Evolutionary conservation across 306 rosid species (phyloP), one percentile per base, ranked within the genome.

Genomic region (Herpetospermum pedunculosum): DNA sequence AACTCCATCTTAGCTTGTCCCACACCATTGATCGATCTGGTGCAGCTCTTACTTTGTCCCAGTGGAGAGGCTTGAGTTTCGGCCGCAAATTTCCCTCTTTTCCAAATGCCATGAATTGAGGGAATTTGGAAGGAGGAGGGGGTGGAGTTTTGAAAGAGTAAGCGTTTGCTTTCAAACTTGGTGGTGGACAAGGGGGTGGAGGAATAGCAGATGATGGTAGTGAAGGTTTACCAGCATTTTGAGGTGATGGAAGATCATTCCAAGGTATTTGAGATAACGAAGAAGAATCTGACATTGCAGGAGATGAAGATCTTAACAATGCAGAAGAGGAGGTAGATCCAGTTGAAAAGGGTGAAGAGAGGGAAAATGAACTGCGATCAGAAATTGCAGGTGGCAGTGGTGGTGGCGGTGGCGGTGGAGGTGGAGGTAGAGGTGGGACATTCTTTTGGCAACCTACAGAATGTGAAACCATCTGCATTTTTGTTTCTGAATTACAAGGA

Each of bases 11-110:
- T 18, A 95, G 82, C 79, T 88, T 95, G 80, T 95, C 97, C 99
- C 99, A 95, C 65, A 95, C 97, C 92, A 86, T 95, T 11, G 97
- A 87, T 54, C 84, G 90, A 72, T 95, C 90, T 3, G 99, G 92
- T 23, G 91, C 90, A 38, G 99, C 92, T 81, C 97, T 87, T 30
- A 95, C 97, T 90, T 95, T 95, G 83, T 91, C 99, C 99, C 97
- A 95, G n/a, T 95, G 99, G 41, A 91, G 95, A 9, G 99, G 99
- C 85, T 95, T 95, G 50, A 95, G 87, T 82, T 89, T 95, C 25
- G 97, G 92, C 54, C 90, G 67, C 0, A 90, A 89, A 23, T 86
- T 62, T 77, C 93, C 97, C 75, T 92, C 99, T 87, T 87, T 95
- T 38, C 96, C 96, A 47, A 84, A 29, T 44, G 97, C 83, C 28